Evolutionary conservation across 2,329 filamentous ascomycete genomes (phyloP).

Genomic region (Sordariomycetes sp.): DNA sequence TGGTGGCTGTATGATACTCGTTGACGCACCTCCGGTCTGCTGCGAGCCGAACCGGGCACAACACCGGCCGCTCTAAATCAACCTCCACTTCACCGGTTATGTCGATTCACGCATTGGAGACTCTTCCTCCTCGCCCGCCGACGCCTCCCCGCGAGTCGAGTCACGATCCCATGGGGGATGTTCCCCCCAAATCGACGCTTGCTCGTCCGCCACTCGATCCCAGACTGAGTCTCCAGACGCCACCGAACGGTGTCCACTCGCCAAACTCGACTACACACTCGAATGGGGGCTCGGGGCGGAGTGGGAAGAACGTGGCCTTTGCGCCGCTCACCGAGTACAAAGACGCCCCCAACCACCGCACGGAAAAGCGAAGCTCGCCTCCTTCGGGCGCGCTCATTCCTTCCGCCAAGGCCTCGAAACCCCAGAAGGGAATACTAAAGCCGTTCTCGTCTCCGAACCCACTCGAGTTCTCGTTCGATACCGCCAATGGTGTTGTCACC

Average conservation of each 20-base stretch:
- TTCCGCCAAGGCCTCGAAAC: conserved; percentile 26
- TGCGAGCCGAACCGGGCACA: neutral
- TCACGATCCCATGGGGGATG: conserved; percentile 17
- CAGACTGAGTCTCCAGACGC: conserved; percentile 31
- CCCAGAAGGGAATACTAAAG: conserved; percentile 67
- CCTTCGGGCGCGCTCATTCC: conserved; percentile 26
- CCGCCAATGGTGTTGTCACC: conserved; percentile 27
- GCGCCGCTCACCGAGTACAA: conserved; percentile 42
- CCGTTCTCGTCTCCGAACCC: conserved; percentile 37
- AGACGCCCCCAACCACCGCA: conserved; percentile 34
- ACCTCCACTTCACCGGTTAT: neutral
- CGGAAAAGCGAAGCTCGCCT: conserved; percentile 18
- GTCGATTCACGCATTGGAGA: conserved; percentile 30
- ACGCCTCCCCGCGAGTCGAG: conserved; percentile 49
- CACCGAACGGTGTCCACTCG: conserved; percentile 34
- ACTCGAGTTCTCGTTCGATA: conserved; percentile 21
- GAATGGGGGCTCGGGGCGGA: conserved; percentile 27
- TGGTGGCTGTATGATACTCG: neutral
- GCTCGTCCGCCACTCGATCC: conserved; percentile 23
- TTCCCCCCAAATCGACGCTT: conserved; percentile 19
- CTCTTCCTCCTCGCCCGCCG: conserved; percentile 46
- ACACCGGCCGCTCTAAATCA: neutral
- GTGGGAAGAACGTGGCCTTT: conserved; percentile 43
- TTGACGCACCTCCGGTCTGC: neutral
- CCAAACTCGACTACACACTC: conserved; percentile 25